Conservation (phyloP, 768 basidiomycete species). For the Stropharia rugosoannulata region DNA sequence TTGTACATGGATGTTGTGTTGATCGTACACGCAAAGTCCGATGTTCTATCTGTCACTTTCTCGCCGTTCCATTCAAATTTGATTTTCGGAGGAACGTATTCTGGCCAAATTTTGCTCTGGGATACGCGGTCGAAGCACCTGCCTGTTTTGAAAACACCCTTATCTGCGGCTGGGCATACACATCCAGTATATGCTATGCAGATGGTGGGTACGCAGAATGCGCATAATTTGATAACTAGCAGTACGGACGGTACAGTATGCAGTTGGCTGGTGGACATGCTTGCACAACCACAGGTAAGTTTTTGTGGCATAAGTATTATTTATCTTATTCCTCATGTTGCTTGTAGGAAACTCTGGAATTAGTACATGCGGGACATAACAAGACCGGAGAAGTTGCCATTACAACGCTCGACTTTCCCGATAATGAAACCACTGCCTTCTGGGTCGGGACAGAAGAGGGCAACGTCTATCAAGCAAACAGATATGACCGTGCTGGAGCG, state of each 20-base stretch:
- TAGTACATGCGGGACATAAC: constrained; percentile 86
- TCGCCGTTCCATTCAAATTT: constrained; percentile 98
- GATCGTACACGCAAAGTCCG: constrained; percentile 59
- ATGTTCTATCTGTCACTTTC: constrained; percentile 94
- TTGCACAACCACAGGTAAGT: constrained; percentile 91
- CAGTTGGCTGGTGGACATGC: constrained; percentile 98
- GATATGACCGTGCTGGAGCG: constrained; percentile 94
- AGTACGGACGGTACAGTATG: constrained; percentile 98
- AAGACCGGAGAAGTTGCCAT: constrained; percentile 98
- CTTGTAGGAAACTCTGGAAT: constrained; percentile 85
- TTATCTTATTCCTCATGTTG: neutral
- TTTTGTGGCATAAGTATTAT: neutral
- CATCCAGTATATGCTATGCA: constrained; percentile 99
- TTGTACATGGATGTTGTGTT: neutral
- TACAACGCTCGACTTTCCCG: constrained; percentile 91
- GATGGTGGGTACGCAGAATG: constrained; percentile 98
- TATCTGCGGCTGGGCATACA: constrained; percentile 95
- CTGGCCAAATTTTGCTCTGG: constrained; percentile 97
- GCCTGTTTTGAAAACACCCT: constrained; percentile 93
- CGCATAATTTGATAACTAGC: constrained; percentile 94
- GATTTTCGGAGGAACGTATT: constrained; percentile 98
- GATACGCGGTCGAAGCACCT: constrained; percentile 96
- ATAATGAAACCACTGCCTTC: constrained; percentile 95
- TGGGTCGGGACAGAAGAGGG: constrained; percentile 99
- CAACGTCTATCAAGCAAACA: constrained; percentile 93